Evolutionary conservation across 1,284 basidiomycete species (phyloP).

Genomic region (Leccinum angustisporum): DNA sequence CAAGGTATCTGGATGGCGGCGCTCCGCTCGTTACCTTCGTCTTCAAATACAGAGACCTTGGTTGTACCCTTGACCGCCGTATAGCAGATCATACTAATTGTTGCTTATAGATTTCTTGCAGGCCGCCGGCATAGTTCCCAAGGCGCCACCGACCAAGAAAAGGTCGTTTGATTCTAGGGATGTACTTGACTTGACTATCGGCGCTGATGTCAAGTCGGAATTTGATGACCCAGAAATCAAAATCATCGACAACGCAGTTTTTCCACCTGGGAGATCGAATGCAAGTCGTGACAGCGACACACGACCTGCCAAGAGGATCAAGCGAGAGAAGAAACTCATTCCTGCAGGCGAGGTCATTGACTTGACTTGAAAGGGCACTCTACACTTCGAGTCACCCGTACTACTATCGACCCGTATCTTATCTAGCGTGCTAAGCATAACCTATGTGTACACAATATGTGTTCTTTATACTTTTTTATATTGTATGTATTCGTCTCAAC

Average conservation of each 20-base stretch:
- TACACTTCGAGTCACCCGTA: not conserved
- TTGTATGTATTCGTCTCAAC: not conserved
- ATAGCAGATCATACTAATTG: not conserved
- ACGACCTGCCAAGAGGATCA: slow-evolving; percentile 27
- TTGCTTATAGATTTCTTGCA: slow-evolving; percentile 26
- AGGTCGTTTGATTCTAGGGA: slow-evolving; percentile 4
- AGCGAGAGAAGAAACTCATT: slow-evolving; percentile 20
- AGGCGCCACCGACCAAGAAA: slow-evolving; percentile 5
- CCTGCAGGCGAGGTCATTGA: slow-evolving; percentile 28
- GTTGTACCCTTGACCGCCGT: slow-evolving; percentile 16
- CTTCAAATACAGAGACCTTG: slow-evolving; percentile 32
- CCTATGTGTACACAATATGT: not conserved
- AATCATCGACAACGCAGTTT: slow-evolving; percentile 1
- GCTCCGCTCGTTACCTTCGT: slow-evolving; percentile 26
- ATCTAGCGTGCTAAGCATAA: not conserved
- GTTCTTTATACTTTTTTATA: not conserved
- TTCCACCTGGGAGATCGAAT: slow-evolving; percentile 9
- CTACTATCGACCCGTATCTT: not conserved
- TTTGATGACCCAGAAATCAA: slow-evolving; percentile 5
- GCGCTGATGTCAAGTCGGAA: slow-evolving; percentile 12
- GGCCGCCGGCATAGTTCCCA: slow-evolving; percentile 31
- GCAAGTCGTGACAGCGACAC: not conserved
- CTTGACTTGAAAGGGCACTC: slow-evolving; percentile 23
- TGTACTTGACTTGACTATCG: slow-evolving; percentile 27
- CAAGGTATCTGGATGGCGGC: slow-evolving; percentile 15